Percentiles rank a stretch among this genome's conserved stretches.
phyloP scores from a whole-genome alignment of 2,329 filamentous ascomycete genomes.

The Tricladium varicosporioides region DNA sequence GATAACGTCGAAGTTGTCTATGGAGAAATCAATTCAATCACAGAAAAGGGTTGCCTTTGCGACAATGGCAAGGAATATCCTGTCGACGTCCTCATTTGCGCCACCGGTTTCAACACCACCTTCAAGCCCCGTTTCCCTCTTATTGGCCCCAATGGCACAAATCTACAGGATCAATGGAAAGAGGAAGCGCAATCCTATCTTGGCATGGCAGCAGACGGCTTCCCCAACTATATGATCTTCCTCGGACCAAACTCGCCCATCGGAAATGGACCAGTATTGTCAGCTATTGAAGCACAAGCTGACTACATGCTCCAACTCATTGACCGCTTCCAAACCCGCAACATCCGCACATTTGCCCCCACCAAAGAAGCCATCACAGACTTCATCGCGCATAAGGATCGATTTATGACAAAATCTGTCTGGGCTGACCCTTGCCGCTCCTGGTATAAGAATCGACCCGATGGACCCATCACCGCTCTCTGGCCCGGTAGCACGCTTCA shows the following conservation, averaged over 20 bases:
- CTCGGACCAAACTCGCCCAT: constrained; percentile 42
- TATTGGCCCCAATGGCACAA: constrained; percentile 16
- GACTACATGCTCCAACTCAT: constrained; percentile 51
- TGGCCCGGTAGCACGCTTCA: constrained; percentile 47
- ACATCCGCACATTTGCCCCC: constrained; percentile 44
- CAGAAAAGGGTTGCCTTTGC: constrained; percentile 38
- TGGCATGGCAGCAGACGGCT: constrained; percentile 14
- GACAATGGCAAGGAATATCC: constrained; percentile 39
- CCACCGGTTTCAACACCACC: constrained; percentile 49
- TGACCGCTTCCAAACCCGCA: constrained; percentile 47
- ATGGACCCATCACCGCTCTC: constrained; percentile 38
- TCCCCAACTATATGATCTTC: constrained; percentile 32
- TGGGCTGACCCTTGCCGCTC: constrained; percentile 44
- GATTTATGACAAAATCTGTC: constrained; percentile 44
- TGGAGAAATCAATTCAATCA: constrained; percentile 41
- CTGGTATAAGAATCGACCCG: constrained; percentile 38
- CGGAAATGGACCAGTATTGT: constrained; percentile 41
- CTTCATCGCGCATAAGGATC: constrained; percentile 46
- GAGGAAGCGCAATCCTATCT: constrained; percentile 23
- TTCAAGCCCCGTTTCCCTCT: constrained; percentile 26
- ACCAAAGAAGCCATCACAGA: constrained; percentile 47
- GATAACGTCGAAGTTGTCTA: constrained; percentile 47
- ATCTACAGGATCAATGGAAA: constrained; percentile 23
- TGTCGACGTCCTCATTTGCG: constrained; percentile 50
- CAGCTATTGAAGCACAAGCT: constrained; percentile 44